phyloP scores from a whole-genome alignment of 495 filamentous ascomycete species.

The Oidiodendron maius region DNA sequence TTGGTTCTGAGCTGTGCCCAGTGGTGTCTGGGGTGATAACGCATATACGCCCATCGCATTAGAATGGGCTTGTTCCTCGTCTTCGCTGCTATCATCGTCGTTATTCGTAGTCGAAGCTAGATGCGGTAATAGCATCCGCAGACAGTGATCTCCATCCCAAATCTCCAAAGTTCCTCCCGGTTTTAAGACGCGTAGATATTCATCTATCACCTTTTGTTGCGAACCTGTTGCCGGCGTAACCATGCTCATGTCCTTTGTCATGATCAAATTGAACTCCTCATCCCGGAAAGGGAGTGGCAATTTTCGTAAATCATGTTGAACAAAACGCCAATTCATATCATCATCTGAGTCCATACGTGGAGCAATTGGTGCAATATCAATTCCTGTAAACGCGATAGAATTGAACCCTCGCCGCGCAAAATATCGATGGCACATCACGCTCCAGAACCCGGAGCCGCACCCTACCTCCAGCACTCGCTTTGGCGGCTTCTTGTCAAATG shows the following conservation, averaged over 20 bases:
- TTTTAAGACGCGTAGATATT: constrained; percentile 70
- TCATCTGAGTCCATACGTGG: constrained; percentile 57
- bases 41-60: constrained; percentile 70
- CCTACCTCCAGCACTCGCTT: constrained; percentile 77
- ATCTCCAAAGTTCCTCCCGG: constrained; percentile 79
- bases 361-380: constrained; percentile 76
- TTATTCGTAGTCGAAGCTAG: constrained; percentile 46
- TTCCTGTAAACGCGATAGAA: constrained; percentile 66
- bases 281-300: constrained; percentile 74
- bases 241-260: constrained; percentile 81
- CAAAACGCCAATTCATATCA: constrained; percentile 81
- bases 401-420: constrained; percentile 56
- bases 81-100: constrained; percentile 25
- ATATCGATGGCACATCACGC: constrained; percentile 73
- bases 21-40: constrained; percentile 77
- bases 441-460: constrained; percentile 89
- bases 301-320: constrained; percentile 77
- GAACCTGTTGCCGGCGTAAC: constrained; percentile 51
- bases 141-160: constrained; percentile 76
- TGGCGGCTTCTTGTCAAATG: constrained; percentile 58
- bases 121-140: constrained; percentile 72
- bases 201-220: constrained; percentile 61
- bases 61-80: constrained; percentile 55
- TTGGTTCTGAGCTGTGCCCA: constrained; percentile 69
- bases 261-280: constrained; percentile 81